Conservation (phyloP, 177 flowering plant species). For the Vitis hybrid region DNA sequence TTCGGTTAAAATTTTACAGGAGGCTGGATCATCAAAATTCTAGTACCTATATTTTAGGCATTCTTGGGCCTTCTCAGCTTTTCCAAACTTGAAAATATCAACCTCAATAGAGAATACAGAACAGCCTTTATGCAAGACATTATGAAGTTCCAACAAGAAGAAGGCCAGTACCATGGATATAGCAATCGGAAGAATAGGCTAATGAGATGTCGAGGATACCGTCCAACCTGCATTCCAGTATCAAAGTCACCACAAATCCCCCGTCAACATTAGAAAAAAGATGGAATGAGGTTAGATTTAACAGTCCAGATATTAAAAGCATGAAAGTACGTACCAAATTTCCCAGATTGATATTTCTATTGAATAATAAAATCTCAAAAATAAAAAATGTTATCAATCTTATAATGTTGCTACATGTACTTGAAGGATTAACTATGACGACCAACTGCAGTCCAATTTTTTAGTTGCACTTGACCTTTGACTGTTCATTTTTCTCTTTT, state of each 20-base stretch:
- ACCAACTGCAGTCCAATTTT: no score
- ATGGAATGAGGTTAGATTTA: background rate
- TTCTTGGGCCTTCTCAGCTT: conserved; percentile 38
- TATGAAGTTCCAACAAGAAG: conserved; percentile 92
- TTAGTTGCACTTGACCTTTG: no score
- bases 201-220: conserved; percentile 81
- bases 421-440: no score
- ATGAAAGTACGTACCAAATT: no score
- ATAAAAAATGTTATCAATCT: no score
- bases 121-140: conserved; percentile 56
- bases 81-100: conserved; percentile 59
- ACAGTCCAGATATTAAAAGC: no score
- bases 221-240: conserved; percentile 65
- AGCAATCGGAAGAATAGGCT: conserved; percentile 79
- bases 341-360: no score
- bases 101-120: conserved; percentile 48
- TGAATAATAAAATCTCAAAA: no score
- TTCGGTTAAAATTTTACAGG: background rate
- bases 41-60: background rate
- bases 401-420: no score
- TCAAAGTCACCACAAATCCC: background rate
- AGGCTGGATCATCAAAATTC: background rate
- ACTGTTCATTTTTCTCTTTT: no score
- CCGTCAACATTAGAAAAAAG: background rate
- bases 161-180: conserved; percentile 99